Evolutionary conservation across 495 filamentous ascomycete species (phyloP).

Genomic region (Penicillium daleae): DNA sequence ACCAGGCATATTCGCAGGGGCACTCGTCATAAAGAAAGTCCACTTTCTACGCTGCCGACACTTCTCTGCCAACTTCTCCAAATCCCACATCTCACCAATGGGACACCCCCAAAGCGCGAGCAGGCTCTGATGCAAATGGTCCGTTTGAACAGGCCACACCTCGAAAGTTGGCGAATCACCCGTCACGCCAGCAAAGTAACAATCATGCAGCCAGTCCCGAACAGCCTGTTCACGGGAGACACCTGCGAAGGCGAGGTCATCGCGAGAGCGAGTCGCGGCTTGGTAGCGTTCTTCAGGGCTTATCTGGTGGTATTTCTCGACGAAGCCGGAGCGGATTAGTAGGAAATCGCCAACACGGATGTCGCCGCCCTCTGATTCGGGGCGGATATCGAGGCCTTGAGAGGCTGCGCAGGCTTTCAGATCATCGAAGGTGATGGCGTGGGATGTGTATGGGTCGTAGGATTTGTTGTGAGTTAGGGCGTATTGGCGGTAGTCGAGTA

Average conservation of each 20-base stretch:
- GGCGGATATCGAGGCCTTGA: conserved; percentile 48
- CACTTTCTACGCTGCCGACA: conserved; percentile 60
- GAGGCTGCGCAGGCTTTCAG: conserved; percentile 60
- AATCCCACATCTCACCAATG: conserved; percentile 64
- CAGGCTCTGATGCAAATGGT: conserved; percentile 63
- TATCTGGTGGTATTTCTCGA: conserved; percentile 56
- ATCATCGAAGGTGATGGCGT: conserved; percentile 62
- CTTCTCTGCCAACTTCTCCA: conserved; percentile 51
- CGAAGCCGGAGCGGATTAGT: conserved; percentile 68
- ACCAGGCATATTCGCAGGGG: conserved; percentile 59
- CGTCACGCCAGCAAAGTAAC: conserved; percentile 65
- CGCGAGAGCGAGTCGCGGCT: conserved; percentile 46
- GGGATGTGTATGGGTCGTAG: conserved; percentile 60
- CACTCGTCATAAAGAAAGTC: conserved; percentile 70
- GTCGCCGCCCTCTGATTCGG: conserved; percentile 58
- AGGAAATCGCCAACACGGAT: conserved; percentile 69
- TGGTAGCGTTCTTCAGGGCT: conserved; percentile 41
- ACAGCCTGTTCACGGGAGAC: conserved; percentile 60
- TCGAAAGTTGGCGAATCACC: conserved; percentile 66
- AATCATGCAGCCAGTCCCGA: conserved; percentile 67
- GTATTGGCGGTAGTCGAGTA: conserved; percentile 55
- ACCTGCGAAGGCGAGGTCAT: conserved; percentile 58
- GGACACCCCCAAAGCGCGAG: conserved; percentile 67
- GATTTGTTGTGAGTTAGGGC: conserved; percentile 43
- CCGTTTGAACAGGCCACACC: conserved; percentile 57